Percentiles rank a stretch among this genome's conserved stretches.
Evolutionary conservation across 805 yeast genomes (phyloP).

Genomic region (Danielia oregonensis): DNA sequence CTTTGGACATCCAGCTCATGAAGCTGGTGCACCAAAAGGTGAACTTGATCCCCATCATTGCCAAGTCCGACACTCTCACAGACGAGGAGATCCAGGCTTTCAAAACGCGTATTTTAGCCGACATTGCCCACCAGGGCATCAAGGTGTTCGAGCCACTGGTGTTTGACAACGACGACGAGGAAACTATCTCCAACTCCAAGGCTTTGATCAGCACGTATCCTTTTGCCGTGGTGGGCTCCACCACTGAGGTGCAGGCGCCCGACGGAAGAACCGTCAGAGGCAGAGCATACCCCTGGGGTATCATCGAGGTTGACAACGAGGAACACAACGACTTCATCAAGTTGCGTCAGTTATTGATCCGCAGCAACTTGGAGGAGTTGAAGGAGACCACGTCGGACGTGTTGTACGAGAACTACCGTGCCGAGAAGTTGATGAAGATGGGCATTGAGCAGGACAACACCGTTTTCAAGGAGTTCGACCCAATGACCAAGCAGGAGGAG

Average conservation of each 20-base stretch:
- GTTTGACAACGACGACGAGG: slow-evolving; percentile 83
- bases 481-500: slow-evolving; percentile 87
- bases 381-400: slow-evolving; percentile 75
- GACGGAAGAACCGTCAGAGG: slow-evolving; percentile 87
- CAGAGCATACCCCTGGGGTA: slow-evolving; percentile 95
- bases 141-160: slow-evolving; percentile 69
- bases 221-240: slow-evolving; percentile 92
- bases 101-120: slow-evolving; percentile 74
- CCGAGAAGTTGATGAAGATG: slow-evolving; percentile 70
- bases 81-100: slow-evolving; percentile 78
- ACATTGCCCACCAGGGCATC: slow-evolving; percentile 71
- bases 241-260: slow-evolving; percentile 58
- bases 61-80: slow-evolving; percentile 90
- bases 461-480: slow-evolving; percentile 95
- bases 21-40: slow-evolving; percentile 84
- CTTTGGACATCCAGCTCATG: slow-evolving; percentile 87
- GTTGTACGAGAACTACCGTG: slow-evolving; percentile 86
- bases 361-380: slow-evolving; percentile 90
- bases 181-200: slow-evolving; percentile 60
- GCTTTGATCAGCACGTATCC: slow-evolving; percentile 74
- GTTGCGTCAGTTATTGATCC: slow-evolving; percentile 81
- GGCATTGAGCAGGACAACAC: slow-evolving; percentile 90
- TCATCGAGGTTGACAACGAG: slow-evolving; percentile 92
- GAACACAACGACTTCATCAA: slow-evolving; percentile 88
- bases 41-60: slow-evolving; percentile 89